Percentiles rank a stretch among this genome's conserved stretches.
Conservation (phyloP, 2,329 filamentous ascomycete species). For the Colletotrichum siamense region DNA sequence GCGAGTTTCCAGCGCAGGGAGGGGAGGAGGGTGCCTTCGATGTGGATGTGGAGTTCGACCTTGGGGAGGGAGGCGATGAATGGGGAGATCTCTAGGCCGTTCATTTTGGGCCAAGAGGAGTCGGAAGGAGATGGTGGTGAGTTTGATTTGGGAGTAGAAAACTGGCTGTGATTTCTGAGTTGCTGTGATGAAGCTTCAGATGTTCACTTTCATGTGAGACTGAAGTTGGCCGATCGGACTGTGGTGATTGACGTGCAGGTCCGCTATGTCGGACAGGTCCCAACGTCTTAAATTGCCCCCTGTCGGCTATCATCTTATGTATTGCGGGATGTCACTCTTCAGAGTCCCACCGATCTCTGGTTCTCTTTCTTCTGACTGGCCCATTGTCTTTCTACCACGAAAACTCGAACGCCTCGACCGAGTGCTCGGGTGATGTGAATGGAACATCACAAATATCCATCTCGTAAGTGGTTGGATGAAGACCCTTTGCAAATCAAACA, state of each 20-base stretch:
- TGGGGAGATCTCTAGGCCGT: constrained; percentile 34
- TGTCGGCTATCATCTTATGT: neutral
- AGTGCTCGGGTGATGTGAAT: neutral
- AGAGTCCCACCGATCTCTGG: neutral
- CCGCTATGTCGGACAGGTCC: neutral
- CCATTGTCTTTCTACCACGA: neutral
- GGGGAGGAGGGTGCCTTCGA: constrained; percentile 78
- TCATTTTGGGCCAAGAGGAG: constrained; percentile 25
- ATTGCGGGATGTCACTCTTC: neutral
- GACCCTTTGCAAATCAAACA: neutral
- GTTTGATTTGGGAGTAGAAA: neutral
- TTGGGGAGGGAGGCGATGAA: constrained; percentile 74
- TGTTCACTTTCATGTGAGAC: neutral
- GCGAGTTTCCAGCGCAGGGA: constrained; percentile 74
- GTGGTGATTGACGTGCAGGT: neutral
- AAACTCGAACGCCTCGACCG: neutral
- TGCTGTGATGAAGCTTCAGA: neutral
- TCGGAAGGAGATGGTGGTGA: neutral
- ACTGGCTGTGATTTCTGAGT: neutral
- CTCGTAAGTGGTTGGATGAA: neutral
- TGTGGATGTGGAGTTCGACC: constrained; percentile 82
- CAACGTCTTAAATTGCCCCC: neutral
- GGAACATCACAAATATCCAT: neutral
- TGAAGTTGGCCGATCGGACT: neutral
- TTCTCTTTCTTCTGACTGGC: neutral